These are phyloP conservation scores for Apiotrichum porosum DNA, from an alignment of 1,284 basidiomycete species.

Conservation along the genomic window DNA sequence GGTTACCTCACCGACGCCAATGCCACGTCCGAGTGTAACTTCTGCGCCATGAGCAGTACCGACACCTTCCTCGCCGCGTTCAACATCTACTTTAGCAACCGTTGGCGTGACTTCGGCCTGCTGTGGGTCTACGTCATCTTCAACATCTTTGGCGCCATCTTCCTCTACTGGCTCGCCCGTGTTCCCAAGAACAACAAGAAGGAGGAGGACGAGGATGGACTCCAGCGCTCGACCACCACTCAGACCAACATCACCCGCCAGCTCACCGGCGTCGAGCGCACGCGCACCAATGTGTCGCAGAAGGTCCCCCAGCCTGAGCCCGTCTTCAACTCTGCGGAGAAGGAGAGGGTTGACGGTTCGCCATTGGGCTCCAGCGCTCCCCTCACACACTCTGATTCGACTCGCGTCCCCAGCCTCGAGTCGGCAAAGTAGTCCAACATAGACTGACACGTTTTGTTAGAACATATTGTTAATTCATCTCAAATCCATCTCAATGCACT, in stretches of 20 bases:
- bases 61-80: slow-evolving; percentile 59
- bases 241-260: slow-evolving; percentile 5
- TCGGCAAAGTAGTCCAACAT: no score
- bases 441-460: no score
- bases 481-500: no score
- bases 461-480: no score
- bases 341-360: no score
- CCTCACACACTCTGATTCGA: no score
- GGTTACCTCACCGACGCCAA: slow-evolving; percentile 43
- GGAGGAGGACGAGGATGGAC: slow-evolving; percentile 6
- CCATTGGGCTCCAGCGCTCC: no score
- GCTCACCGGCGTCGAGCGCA: not conserved
- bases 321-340: no score
- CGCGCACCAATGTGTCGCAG: no score
- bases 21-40: slow-evolving; percentile 42
- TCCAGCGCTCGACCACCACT: slow-evolving; percentile 10
- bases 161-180: slow-evolving; percentile 43
- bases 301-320: no score
- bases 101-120: slow-evolving; percentile 62
- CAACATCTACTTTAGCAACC: slow-evolving; percentile 56
- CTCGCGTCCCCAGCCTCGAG: no score
- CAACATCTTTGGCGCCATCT: slow-evolving; percentile 51
- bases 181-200: slow-evolving; percentile 25
- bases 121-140: slow-evolving; percentile 61
- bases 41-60: slow-evolving; percentile 52